Evolutionary conservation across 257 asterid species (phyloP), one percentile per base, ranked within the genome.

Genomic region (Voacanga thouarsii): DNA sequence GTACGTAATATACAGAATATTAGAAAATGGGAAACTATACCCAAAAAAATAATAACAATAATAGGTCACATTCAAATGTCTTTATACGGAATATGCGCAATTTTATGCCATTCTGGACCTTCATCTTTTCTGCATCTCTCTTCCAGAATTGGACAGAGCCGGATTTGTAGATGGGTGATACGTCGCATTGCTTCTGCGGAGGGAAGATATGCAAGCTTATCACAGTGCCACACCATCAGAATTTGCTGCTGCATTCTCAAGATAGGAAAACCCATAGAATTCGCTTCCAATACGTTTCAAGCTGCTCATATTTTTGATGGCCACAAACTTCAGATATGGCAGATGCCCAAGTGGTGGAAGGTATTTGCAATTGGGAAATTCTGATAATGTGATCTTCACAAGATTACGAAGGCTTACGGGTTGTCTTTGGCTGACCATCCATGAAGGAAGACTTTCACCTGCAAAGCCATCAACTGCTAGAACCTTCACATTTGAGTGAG

Each of bases 361-460:
- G 37, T 33, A 1, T 33, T 33, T 33, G 37, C 37, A 33, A 33
- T 33, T 33, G 37, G 37, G 37, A 33, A 33, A 33, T 33, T 33
- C 37, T 33, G 37, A 33, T 33, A 33, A 33, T 33, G 2, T 33
- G 37, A 33, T 33, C 37, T 33, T 33, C 37, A 33, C 37, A 33
- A 33, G 37, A 33, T 33, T 33, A 33, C 37, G 37, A 33, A 33
- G 37, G 37, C 2, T 2, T 33, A 33, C 2, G 37, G 37, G 37
- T 33, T 33, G 37, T 33, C 37, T 33, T 33, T 33, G 37, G 37
- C 6, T 28, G 10, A 59, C 65, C 65, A 60, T 5, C 63, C 57
- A 60, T 24, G 72, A 75, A 19, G 79, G 72, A 44, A 77, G 72
- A 10, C 19, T 77, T 23, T 9, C 9, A 26, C 70, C 75, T 26